Percentiles rank a stretch among this genome's conserved stretches.
phyloP scores from a whole-genome alignment of 768 basidiomycete genomes.

The Leccinellum rugosiceps region DNA sequence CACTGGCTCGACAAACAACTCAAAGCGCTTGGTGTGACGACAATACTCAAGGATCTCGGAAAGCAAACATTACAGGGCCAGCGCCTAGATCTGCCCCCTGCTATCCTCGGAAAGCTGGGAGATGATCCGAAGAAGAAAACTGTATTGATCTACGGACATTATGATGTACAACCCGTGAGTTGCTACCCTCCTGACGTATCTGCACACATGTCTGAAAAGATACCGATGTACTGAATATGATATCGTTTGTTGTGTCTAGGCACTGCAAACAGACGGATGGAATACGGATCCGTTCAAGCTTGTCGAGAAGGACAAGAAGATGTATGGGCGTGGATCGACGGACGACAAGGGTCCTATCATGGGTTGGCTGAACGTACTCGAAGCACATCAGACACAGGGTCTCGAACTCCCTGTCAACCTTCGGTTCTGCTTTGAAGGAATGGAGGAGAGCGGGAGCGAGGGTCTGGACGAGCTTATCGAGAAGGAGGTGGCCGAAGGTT shows the following conservation, averaged over 20 bases:
- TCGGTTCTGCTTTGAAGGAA: conserved; percentile 91
- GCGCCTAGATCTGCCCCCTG: conserved; percentile 73
- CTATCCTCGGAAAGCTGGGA: conserved; percentile 78
- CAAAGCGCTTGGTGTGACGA: conserved; percentile 72
- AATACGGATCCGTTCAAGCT: conserved; percentile 81
- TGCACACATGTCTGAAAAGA: not conserved
- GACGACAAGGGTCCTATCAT: conserved; percentile 91
- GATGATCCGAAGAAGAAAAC: conserved; percentile 90
- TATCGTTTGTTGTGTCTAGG: conserved; percentile 24
- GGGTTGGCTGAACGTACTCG: conserved; percentile 87
- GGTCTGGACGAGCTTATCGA: conserved; percentile 86
- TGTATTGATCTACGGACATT: conserved; percentile 90
- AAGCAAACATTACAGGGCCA: conserved; percentile 71
- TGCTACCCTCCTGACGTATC: not conserved
- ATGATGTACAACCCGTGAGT: conserved; percentile 86
- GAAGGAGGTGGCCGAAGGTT: conserved; percentile 62
- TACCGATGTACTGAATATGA: not conserved
- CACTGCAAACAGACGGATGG: conserved; percentile 74
- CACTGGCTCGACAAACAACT: conserved; percentile 76
- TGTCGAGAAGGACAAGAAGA: conserved; percentile 48
- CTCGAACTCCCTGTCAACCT: conserved; percentile 85
- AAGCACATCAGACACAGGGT: conserved; percentile 69
- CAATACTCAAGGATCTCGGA: conserved; percentile 73
- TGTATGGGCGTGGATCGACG: conserved; percentile 87
- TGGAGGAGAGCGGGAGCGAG: conserved; percentile 94